phyloP scores from a whole-genome alignment of 1,284 basidiomycete species.

The Microbotryum scabiosae region DNA sequence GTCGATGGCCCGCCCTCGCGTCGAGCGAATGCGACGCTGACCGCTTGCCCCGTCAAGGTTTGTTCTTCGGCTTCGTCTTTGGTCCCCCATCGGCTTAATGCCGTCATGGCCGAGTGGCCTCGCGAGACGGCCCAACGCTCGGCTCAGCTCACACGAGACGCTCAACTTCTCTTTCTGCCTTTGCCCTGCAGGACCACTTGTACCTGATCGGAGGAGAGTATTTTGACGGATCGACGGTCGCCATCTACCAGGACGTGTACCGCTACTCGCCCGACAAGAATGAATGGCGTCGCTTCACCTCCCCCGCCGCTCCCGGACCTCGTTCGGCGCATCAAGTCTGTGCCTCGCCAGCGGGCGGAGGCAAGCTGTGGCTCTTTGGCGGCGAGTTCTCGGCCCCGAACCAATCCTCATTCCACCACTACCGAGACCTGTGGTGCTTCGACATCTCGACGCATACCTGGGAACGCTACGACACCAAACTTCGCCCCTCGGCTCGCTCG shows the following conservation, averaged over 20 bases:
- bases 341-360: constrained; percentile 61
- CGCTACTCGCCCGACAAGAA: constrained; percentile 76
- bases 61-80: no score
- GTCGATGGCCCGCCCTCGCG: constrained; percentile 68
- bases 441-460: constrained; percentile 66
- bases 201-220: constrained; percentile 51
- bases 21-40: constrained; percentile 70
- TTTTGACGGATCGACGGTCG: constrained; percentile 58
- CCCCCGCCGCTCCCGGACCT: constrained; percentile 71
- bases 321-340: constrained; percentile 75
- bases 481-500: constrained; percentile 68
- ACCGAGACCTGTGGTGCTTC: constrained; percentile 64
- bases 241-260: constrained; percentile 68
- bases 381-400: constrained; percentile 52
- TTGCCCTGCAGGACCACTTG: constrained; percentile 13
- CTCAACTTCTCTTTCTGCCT: no score
- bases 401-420: constrained; percentile 85
- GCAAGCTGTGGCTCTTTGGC: constrained; percentile 79
- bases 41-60: constrained; percentile 47
- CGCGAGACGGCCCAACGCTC: no score
- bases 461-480: constrained; percentile 83
- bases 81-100: constrained; percentile 1
- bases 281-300: constrained; percentile 78
- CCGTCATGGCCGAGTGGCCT: not conserved
- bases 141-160: no score